Evolutionary conservation across 2,329 filamentous ascomycete species (phyloP).

Genomic region (Leptographium wingfieldii): DNA sequence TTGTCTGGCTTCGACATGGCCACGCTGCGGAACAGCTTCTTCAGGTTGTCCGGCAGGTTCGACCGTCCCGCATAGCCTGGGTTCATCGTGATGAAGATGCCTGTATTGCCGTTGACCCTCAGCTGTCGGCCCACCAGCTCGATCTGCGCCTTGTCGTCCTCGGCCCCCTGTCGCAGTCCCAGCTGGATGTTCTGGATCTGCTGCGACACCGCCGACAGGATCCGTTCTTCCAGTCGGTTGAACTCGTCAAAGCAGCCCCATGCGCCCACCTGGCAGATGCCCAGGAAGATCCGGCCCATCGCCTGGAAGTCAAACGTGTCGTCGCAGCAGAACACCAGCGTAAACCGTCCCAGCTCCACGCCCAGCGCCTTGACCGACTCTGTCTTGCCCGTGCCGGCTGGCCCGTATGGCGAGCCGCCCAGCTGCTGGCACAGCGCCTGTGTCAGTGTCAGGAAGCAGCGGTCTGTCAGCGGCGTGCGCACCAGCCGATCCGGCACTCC

Average conservation of each 20-base stretch:
- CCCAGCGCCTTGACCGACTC: conserved; percentile 98
- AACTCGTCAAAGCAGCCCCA: conserved; percentile 99
- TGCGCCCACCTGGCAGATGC: conserved; percentile 96
- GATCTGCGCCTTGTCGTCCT: conserved; percentile 61
- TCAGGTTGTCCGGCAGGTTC: conserved; percentile 95
- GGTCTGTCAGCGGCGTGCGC: conserved; percentile 89
- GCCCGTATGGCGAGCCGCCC: conserved; percentile 92
- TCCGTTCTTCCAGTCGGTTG: conserved; percentile 95
- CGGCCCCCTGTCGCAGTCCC: conserved; percentile 71
- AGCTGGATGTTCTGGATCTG: conserved; percentile 99
- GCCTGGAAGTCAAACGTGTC: conserved; percentile 99
- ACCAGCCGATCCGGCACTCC: conserved; percentile 94
- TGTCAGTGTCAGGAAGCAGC: conserved; percentile 95
- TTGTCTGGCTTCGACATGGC: conserved; percentile 99
- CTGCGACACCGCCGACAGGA: conserved; percentile 93
- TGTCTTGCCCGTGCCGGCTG: conserved; percentile 95
- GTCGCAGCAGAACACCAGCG: conserved; percentile 97
- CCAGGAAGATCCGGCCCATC: conserved; percentile 98
- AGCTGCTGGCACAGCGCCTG: conserved; percentile 91
- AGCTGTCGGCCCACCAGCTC: conserved; percentile 88
- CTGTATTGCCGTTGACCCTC: conserved; percentile 81
- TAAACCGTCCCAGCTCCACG: conserved; percentile 92
- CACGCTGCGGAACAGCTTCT: conserved; percentile 98
- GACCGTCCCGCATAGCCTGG: conserved; percentile 96
- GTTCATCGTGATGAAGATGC: conserved; percentile 99